Evolutionary conservation across 2,329 filamentous ascomycete genomes (phyloP).

Genomic region (Xylariales sp.): DNA sequence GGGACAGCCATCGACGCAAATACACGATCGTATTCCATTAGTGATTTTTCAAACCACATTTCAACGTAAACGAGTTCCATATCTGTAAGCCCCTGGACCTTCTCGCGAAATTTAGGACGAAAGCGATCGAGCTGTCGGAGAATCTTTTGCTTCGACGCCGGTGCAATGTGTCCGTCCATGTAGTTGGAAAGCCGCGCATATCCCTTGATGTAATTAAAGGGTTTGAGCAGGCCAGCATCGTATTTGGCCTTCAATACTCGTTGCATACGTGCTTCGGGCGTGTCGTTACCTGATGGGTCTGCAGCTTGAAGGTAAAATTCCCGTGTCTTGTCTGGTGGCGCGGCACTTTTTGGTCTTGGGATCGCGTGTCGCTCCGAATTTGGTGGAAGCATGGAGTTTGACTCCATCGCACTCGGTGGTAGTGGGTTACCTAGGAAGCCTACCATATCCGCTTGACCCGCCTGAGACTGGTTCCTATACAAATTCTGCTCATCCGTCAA

Average conservation of each 20-base stretch:
- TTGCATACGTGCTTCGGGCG: slow-evolving; percentile 94
- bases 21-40: slow-evolving; percentile 98
- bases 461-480: slow-evolving; percentile 52
- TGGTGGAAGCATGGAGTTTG: slow-evolving; percentile 61
- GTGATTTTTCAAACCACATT: slow-evolving; percentile 97
- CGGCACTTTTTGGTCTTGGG: slow-evolving; percentile 69
- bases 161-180: slow-evolving; percentile 88
- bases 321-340: slow-evolving; percentile 76
- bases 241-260: slow-evolving; percentile 95
- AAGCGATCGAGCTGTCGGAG: slow-evolving; percentile 91
- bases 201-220: slow-evolving; percentile 98
- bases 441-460: slow-evolving; percentile 60
- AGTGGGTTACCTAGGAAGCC: slow-evolving; percentile 56
- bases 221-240: slow-evolving; percentile 91
- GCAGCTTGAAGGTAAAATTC: slow-evolving; percentile 98
- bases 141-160: slow-evolving; percentile 88
- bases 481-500: slow-evolving; percentile 73
- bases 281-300: slow-evolving; percentile 86
- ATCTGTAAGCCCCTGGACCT: slow-evolving; percentile 91
- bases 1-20: slow-evolving; percentile 99
- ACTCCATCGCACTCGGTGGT: slow-evolving; percentile 52
- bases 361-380: slow-evolving; percentile 64
- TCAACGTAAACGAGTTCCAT: slow-evolving; percentile 95
- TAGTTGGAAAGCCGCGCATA: slow-evolving; percentile 91
- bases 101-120: slow-evolving; percentile 93